Conservation (phyloP, 202 grass and related monocot species). For the Brachypodium distachyon region DNA sequence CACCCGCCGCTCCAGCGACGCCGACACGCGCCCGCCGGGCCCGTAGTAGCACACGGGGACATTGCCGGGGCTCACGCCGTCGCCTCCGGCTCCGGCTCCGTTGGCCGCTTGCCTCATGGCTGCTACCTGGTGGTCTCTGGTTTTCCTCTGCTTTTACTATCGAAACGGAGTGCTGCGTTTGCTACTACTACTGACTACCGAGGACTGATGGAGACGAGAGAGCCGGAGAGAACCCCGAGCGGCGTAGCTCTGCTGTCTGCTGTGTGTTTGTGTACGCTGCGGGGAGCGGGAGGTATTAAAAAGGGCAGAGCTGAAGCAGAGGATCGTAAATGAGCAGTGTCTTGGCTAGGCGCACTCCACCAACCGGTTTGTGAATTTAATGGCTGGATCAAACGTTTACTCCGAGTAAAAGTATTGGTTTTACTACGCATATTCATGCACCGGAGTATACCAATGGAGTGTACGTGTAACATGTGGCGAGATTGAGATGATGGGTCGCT, state of each 20-base stretch:
- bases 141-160: background rate
- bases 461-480: background rate
- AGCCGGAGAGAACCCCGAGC: background rate
- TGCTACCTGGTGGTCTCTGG: background rate
- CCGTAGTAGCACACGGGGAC: conserved; percentile 68
- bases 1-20: conserved; percentile 58
- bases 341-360: conserved; percentile 29
- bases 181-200: background rate
- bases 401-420: too few relatives aligned
- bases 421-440: too few relatives aligned
- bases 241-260: background rate
- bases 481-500: background rate
- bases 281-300: conserved; percentile 22
- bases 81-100: conserved; percentile 12
- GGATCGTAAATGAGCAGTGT: conserved; percentile 22
- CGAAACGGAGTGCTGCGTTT: too few relatives aligned
- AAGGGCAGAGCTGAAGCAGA: background rate
- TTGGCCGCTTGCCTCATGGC: conserved; percentile 37
- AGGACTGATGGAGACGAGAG: background rate
- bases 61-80: conserved; percentile 49
- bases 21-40: conserved; percentile 29
- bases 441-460: background rate
- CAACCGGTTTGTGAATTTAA: conserved; percentile 4
- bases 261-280: background rate
- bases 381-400: background rate